Evolutionary conservation across 192 early-diverging fungal species (phyloP), one percentile per base, ranked within the genome.

Genomic region (Backusella sp.): DNA sequence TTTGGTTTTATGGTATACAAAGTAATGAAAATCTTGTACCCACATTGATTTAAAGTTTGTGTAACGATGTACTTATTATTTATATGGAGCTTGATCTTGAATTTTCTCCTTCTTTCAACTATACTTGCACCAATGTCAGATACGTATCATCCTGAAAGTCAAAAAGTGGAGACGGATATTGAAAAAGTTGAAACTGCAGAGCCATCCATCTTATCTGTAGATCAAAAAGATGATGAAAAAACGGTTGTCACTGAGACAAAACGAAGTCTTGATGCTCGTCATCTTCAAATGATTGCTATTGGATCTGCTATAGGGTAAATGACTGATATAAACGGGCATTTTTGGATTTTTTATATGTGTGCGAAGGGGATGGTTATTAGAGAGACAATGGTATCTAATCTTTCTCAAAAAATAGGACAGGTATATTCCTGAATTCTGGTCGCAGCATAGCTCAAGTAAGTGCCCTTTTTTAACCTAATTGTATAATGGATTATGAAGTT

Each of bases 361-460:
- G 41, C n/a, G 21, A 0, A 49, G n/a, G 6, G 2, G 7, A 52
- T 8, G n/a, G 49, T n/a, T 23, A 56, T 6, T n/a, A 23, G 1
- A 21, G 52, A 53, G 52, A 23, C 19, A 26, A 7, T n/a, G 1
- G 11, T 44, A 44, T 44, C 42, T 44, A 44, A 56, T 3, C n/a
- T 49, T 34, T 66, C 17, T 12, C 8, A 28, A 6, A 37, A 62
- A 17, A 62, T 69, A 84, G 84, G 39, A 94, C 93, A 28, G 93
- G 92, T 66, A 78, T 94, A 12, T 93, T 93, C 77, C 82, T 93
- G 68, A 93, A 92, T 53, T 86, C 86, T 77, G 93, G 91, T 67
- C 77, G 80, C 12, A 91, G 87, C 19, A 85, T 96, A 26, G 88
- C 90, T 2, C 44, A 77, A 0, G 77, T 78, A 70, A 68, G 53